These are phyloP conservation scores for Prunus kanzakura DNA, from an alignment of 306 rosid genomes.

Conservation along the genomic window DNA sequence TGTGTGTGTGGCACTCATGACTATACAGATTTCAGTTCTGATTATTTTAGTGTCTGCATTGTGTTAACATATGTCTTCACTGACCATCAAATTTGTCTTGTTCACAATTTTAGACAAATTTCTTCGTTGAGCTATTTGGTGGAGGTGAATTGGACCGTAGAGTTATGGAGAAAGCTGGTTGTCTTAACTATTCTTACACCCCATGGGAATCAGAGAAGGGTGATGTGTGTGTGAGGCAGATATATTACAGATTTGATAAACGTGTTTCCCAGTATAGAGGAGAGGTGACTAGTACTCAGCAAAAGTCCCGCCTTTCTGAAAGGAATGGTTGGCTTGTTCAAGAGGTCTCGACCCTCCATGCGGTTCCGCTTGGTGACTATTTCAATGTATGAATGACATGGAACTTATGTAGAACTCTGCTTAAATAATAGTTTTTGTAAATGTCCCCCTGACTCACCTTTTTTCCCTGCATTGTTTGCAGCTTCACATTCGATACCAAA, in stretches of 20 bases:
- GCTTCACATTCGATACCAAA: conserved; percentile 79
- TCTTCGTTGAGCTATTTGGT: conserved; percentile 66
- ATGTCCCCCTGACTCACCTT: not conserved
- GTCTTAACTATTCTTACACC: conserved; percentile 64
- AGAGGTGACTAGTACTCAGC: conserved; percentile 84
- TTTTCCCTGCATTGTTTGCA: conserved; percentile 34
- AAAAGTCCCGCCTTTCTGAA: conserved; percentile 46
- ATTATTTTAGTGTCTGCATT: not conserved
- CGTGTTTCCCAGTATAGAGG: conserved; percentile 65
- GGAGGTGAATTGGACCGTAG: conserved; percentile 79
- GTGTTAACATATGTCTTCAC: not conserved
- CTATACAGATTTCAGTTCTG: not conserved
- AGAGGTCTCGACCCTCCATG: conserved; percentile 88
- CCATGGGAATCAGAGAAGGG: conserved; percentile 90
- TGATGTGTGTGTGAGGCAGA: conserved; percentile 60
- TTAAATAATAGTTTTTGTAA: conserved; percentile 12
- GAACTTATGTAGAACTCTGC: conserved; percentile 13
- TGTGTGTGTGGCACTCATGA: not conserved
- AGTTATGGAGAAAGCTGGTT: conserved; percentile 84
- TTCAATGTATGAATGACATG: conserved; percentile 60
- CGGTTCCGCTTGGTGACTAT: conserved; percentile 79
- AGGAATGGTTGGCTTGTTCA: conserved; percentile 75
- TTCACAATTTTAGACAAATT: conserved; percentile 49
- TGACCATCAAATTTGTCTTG: conserved; percentile 25
- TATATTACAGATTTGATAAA: conserved; percentile 71